Conservation (phyloP, 164 flowering plant genomes). For the Tetrastigma voinierianum region DNA sequence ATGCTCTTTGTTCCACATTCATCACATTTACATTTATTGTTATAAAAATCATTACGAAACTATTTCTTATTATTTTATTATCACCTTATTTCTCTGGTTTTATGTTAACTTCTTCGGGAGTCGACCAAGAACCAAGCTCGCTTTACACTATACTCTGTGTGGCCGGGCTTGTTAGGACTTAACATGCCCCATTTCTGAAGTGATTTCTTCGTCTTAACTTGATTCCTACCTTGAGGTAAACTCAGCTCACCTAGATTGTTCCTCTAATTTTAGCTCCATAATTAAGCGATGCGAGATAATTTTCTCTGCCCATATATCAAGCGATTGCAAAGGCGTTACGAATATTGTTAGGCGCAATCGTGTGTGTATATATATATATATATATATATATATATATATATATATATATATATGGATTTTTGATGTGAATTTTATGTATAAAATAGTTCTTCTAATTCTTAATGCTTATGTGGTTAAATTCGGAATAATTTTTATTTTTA, state of each 20-base stretch:
- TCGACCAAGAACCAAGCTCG: conserved; percentile 95
- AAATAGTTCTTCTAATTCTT: no score
- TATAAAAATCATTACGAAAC: background rate
- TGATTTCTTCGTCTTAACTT: conserved; percentile 91
- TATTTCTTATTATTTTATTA: background rate
- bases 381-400: no score
- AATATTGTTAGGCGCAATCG: no score
- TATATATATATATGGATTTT: no score
- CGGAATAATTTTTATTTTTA: no score
- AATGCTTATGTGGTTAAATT: no score
- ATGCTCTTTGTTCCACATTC: no score
- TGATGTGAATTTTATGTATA: no score
- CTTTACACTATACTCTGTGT: conserved; percentile 88
- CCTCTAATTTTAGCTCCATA: background rate
- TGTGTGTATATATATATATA: no score
- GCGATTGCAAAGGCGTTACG: conserved; percentile 90
- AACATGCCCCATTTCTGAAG: conserved; percentile 90
- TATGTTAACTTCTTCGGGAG: conserved; percentile 49
- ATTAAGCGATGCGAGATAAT: background rate
- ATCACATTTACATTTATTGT: no score
- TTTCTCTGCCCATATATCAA: no score
- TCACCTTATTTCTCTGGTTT: background rate
- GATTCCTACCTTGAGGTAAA: conserved; percentile 96
- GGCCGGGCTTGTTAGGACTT: conserved; percentile 95
- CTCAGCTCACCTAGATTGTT: background rate